Conservation (phyloP, 495 filamentous ascomycete genomes). For the Collariella sp. region DNA sequence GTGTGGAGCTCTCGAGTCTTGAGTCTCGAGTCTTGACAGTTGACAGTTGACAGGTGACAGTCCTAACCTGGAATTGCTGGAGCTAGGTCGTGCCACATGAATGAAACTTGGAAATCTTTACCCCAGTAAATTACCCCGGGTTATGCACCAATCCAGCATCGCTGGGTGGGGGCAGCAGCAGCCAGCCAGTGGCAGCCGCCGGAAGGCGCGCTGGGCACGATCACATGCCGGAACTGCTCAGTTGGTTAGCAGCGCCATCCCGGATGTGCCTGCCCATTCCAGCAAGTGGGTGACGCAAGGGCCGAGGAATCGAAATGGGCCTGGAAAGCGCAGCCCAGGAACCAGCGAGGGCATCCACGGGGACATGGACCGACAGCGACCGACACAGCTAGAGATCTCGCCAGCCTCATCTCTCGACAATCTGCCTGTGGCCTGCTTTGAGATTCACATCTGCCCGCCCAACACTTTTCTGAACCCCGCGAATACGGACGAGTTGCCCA, state of each 20-base stretch:
- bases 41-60: too few species aligned
- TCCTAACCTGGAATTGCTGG: background rate
- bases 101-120: background rate
- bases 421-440: too few species aligned
- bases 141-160: constrained; percentile 7
- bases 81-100: background rate
- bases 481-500: background rate
- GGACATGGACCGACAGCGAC: too few species aligned
- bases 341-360: background rate
- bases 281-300: constrained; percentile 32
- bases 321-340: background rate
- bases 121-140: constrained; percentile 13
- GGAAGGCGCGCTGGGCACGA: background rate
- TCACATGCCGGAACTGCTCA: constrained; percentile 22
- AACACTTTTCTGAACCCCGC: background rate
- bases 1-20: background rate
- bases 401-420: too few species aligned
- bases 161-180: background rate
- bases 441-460: too few species aligned
- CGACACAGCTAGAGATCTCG: too few species aligned
- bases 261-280: constrained; percentile 16
- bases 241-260: background rate
- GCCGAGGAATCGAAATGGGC: constrained; percentile 16
- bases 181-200: background rate
- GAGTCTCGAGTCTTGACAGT: background rate